phyloP scores from a whole-genome alignment of 352 stramenopile genomes.

The Phytopythium litorale region DNA sequence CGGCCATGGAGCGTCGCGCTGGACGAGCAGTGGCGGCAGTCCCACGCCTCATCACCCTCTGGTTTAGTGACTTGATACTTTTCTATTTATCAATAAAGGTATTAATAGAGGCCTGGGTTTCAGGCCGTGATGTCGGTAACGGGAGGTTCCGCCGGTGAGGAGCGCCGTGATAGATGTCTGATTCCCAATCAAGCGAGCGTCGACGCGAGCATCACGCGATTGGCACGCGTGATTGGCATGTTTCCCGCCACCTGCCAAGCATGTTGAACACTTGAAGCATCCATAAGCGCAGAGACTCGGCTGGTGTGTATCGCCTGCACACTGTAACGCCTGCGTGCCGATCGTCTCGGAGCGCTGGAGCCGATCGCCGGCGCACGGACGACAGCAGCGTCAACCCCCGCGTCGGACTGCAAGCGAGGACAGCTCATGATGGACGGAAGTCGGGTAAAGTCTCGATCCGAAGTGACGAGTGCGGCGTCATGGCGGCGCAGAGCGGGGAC shows the following conservation, averaged over 20 bases:
- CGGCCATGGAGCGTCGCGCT: background rate
- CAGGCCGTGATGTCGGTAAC: background rate
- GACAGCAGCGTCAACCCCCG: too few relatives aligned
- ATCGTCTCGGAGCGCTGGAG: background rate
- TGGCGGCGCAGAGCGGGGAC: background rate
- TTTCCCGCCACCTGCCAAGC: too few relatives aligned
- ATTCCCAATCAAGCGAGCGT: background rate
- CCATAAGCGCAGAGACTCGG: too few relatives aligned
- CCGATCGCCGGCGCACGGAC: background rate
- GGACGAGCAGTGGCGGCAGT: background rate
- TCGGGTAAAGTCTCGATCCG: background rate
- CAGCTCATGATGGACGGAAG: background rate
- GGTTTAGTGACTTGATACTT: background rate
- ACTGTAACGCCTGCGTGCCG: too few relatives aligned
- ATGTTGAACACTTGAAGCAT: background rate
- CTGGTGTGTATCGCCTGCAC: too few relatives aligned
- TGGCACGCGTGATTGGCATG: background rate
- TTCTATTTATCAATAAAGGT: background rate
- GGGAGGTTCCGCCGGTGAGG: background rate
- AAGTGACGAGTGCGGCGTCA: background rate
- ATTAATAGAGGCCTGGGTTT: background rate
- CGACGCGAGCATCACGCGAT: background rate
- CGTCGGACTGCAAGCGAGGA: too few relatives aligned
- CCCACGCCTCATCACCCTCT: conserved; percentile 2
- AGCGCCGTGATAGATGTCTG: background rate